These are phyloP conservation scores for Trichoderma atrobrunneum DNA, from an alignment of 2,329 filamentous ascomycete species.

Conservation along the genomic window DNA sequence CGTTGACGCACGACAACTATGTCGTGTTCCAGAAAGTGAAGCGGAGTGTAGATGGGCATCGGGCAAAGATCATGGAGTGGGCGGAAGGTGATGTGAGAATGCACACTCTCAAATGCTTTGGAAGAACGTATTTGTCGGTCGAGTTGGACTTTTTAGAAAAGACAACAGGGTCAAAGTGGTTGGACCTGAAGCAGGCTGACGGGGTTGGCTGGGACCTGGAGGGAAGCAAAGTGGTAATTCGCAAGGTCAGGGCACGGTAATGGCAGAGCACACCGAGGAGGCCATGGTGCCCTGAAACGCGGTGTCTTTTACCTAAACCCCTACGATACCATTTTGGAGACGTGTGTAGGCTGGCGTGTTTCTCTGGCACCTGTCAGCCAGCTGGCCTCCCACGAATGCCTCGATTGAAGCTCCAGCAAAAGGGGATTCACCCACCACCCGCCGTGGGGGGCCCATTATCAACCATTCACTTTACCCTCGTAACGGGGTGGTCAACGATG, in stretches of 20 bases:
- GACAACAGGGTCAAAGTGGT: slow-evolving; percentile 68
- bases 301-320: background rate
- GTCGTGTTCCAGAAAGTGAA: slow-evolving; percentile 71
- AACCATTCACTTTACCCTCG: slow-evolving; percentile 10
- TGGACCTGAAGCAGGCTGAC: slow-evolving; percentile 62
- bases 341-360: background rate
- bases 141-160: slow-evolving; percentile 68
- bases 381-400: background rate
- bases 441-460: background rate
- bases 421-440: background rate
- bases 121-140: slow-evolving; percentile 73
- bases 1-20: slow-evolving; percentile 80
- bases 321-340: background rate
- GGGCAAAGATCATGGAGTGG: slow-evolving; percentile 76
- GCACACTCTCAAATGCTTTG: slow-evolving; percentile 83
- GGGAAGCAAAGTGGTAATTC: slow-evolving; percentile 71
- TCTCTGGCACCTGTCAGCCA: background rate
- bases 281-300: background rate
- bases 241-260: slow-evolving; percentile 49
- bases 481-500: background rate
- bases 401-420: background rate
- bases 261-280: background rate
- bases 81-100: slow-evolving; percentile 70
- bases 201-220: slow-evolving; percentile 84
- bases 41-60: slow-evolving; percentile 74